phyloP scores from a whole-genome alignment of 2,329 filamentous ascomycete genomes.

The Diaporthe helianthi region DNA sequence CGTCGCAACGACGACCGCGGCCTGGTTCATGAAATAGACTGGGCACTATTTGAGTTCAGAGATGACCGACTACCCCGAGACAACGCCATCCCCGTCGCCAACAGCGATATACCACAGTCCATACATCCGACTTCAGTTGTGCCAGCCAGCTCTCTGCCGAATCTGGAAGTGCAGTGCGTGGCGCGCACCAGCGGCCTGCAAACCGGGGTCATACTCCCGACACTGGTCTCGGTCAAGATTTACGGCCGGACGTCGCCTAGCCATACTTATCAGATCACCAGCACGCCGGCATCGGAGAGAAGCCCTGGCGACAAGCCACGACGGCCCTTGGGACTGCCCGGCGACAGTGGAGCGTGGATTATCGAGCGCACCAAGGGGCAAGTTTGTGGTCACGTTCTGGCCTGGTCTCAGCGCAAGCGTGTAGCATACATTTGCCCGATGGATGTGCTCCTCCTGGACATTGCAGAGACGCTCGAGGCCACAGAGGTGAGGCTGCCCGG shows the following conservation, averaged over 20 bases:
- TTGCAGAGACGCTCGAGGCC: constrained; percentile 78
- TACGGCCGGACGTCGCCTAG: constrained; percentile 83
- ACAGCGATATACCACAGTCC: constrained; percentile 42
- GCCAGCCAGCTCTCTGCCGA: constrained; percentile 68
- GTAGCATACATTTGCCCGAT: constrained; percentile 95
- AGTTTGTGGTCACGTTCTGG: constrained; percentile 88
- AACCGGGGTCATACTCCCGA: constrained; percentile 76
- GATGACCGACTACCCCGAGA: constrained; percentile 72
- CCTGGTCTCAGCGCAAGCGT: constrained; percentile 80
- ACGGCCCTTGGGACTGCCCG: constrained; percentile 71
- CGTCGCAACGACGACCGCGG: constrained; percentile 73
- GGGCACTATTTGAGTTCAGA: constrained; percentile 86
- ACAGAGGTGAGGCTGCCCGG: constrained; percentile 74
- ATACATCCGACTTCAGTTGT: constrained; percentile 66
- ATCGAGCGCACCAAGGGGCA: constrained; percentile 80
- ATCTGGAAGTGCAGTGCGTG: constrained; percentile 83
- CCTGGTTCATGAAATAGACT: constrained; percentile 90
- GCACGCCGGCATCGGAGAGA: constrained; percentile 41
- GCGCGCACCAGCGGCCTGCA: constrained; percentile 87
- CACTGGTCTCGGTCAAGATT: constrained; percentile 85
- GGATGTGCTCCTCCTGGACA: constrained; percentile 87
- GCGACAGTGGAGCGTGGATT: constrained; percentile 93
- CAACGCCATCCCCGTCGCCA: constrained; percentile 68
- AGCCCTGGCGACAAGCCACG: constrained; percentile 27
- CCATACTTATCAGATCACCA: constrained; percentile 69